Base-by-base conservation (phyloP, 2,329 filamentous ascomycete species). In the Ilyonectria mors-panacis region DNA sequence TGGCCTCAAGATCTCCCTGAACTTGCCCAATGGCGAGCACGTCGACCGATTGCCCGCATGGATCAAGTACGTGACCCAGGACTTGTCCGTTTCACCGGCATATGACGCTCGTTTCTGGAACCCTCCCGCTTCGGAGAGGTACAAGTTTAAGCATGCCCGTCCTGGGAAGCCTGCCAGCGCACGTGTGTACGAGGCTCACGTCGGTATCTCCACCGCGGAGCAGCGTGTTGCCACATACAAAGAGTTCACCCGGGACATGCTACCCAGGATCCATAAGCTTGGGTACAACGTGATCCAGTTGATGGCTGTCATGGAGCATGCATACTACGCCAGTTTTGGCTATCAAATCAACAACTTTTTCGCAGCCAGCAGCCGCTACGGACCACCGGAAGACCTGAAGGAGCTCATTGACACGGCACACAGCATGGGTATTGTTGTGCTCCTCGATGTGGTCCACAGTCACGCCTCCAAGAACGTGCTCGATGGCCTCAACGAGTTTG, bases 301-400 rank as follows among this genome's bases (percentile, higher is more conserved):
- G 70, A 99, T 99, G 96, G 96, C 96, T 51, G 88, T 99, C 78
- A 99, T 99, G 95, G 96, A 99, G 80, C 96, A 99, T 82, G 96
- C 96, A 56, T 99, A 99, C 86, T 99, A 99, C 80, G 96, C 96
- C 76, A 98, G 95, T 78, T 99, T 99, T 76, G 96, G 96, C 53
- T 99, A 99, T 81, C 96, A 99, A 82, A 90, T 99, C 83, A 99
- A 98, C 85, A 98, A 93, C 82, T 99, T 99, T 86, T 99, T 98
- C 76, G 96, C 96, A 30, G 95, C 95, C 13, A 98, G 95, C 81
- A 98, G 95, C 81, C 91, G 96, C 69, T 99, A 97, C 78, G 96
- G 96, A 47, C 89, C 91, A 1, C 96, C 96, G 0, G 96, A 99
- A 77, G 96, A 98, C 42, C 86, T 99, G 73, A 99, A 97, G 81